These are phyloP conservation scores for Discostella pseudostelligera DNA, from an alignment of 108 stramenopile species.

Conservation along the genomic window DNA sequence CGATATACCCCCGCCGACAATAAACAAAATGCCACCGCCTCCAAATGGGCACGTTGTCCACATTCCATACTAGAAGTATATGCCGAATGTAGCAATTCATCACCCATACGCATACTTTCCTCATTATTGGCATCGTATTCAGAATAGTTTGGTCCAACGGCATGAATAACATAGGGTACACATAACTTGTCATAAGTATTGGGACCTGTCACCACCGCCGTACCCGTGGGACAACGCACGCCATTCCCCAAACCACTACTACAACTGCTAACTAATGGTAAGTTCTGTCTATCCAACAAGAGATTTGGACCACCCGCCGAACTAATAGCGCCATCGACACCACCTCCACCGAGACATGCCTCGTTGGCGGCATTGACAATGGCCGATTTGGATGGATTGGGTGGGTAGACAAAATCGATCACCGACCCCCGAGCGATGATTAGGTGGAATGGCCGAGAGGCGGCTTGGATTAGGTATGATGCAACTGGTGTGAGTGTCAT, in stretches of 20 bases:
- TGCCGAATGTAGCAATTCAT: conserved; percentile 53
- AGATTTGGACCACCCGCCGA: conserved; percentile 65
- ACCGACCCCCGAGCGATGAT: conserved; percentile 51
- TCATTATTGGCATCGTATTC: conserved; percentile 15
- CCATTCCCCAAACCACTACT: no score
- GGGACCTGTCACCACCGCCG: conserved; percentile 70
- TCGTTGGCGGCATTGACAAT: conserved; percentile 89
- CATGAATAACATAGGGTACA: conserved; percentile 73
- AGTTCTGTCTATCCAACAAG: conserved; percentile 45
- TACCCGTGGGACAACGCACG: conserved; percentile 65
- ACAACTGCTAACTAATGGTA: conserved; percentile 55
- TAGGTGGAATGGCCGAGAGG: conserved; percentile 31
- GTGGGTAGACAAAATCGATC: conserved; percentile 32
- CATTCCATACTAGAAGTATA: conserved; percentile 51
- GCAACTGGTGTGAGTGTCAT: not conserved
- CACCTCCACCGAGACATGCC: conserved; percentile 80
- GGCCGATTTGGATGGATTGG: conserved; percentile 42
- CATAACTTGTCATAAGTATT: conserved; percentile 51
- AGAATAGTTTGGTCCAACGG: conserved; percentile 84
- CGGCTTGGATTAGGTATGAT: not conserved
- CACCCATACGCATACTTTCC: conserved; percentile 11
- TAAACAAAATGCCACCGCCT: conserved; percentile 69
- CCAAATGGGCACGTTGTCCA: conserved; percentile 40
- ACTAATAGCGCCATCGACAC: conserved; percentile 86
- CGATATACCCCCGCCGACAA: conserved; percentile 78